Percentiles rank a stretch among this genome's conserved stretches.
phyloP scores from a whole-genome alignment of 305 asterid genomes.

The Ajuga reptans region DNA sequence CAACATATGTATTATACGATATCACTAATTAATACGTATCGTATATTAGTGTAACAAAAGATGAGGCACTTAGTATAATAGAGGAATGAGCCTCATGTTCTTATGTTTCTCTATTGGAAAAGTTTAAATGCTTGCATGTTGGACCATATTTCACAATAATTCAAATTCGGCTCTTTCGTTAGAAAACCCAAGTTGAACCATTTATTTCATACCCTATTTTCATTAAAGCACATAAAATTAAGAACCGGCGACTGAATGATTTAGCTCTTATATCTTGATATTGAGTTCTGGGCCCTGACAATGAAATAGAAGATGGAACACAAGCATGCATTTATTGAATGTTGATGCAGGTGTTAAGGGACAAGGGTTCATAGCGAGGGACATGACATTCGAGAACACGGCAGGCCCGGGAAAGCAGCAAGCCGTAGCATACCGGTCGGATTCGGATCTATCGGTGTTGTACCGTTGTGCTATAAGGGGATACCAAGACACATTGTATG shows the following conservation, averaged over 20 bases:
- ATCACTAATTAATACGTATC: no score
- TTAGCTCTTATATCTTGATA: no score
- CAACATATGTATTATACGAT: no score
- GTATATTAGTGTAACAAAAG: no score
- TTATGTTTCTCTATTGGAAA: neutral
- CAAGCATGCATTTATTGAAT: no score
- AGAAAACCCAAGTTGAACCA: neutral
- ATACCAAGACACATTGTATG: conserved; percentile 57
- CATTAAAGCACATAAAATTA: neutral
- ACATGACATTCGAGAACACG: conserved; percentile 51
- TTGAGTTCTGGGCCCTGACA: no score
- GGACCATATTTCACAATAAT: conserved; percentile 5
- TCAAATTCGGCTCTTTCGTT: neutral
- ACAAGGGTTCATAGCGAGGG: conserved; percentile 64
- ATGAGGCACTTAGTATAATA: no score
- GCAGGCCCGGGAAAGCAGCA: conserved; percentile 66
- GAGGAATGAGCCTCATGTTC: neutral
- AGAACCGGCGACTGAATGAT: no score
- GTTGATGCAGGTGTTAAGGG: conserved; percentile 52
- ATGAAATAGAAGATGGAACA: no score
- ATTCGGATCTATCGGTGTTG: conserved; percentile 53
- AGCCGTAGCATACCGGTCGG: conserved; percentile 56
- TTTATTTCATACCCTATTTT: neutral
- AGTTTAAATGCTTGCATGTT: neutral
- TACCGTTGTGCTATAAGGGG: conserved; percentile 50